Base-by-base conservation (phyloP, 2,329 filamentous ascomycete genomes). In the Ceratocystis colombiana region DNA sequence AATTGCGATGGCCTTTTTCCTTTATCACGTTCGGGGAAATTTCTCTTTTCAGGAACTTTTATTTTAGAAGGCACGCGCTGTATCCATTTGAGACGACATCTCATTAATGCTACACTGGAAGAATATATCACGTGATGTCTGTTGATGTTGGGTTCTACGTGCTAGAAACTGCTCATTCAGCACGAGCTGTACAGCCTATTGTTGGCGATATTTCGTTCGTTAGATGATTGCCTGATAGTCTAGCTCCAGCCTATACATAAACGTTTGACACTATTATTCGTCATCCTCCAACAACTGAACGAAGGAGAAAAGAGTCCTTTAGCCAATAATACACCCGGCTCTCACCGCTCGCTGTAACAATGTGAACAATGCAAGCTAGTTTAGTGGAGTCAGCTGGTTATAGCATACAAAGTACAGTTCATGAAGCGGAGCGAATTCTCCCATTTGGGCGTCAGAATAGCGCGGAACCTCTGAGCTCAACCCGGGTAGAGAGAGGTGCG, bases 81-180 rank as follows among this genome's bases (percentile, higher is more conserved):
- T 59, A 59, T 59, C 53, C 28, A 59, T 59, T 59, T 17, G 53
- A 59, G 53, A 59, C 53, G 53, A 59, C 53, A 59, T 59, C 53
- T 59, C 28, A 12, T 37, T 33, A 59, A 17, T 17, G 15, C 12
- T 6, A 53, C 20, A 12, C 48, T 25, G 10, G 12, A 25, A 10
- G 6, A 53, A 25, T 22, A 12, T 4, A 25, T 53, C 8, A 25
- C 6, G 7, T 53, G 48, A 5, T 28, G 48, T 15, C 20, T 0
- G 22, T 37, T 37, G 33, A 4, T 37, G 1, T 10, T 12, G 10
- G 10, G 33, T 3, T 10, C 33, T 10, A 37, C 33, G 0, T 37
- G 33, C 33, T 12, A 37, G 33, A 3, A 37, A 37, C 8, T 37
- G 10, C 10, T 1, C 33, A 37, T 37, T 37, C 2, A 37, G 33